These are phyloP conservation scores for Carex parvula DNA, from an alignment of 176 grass and related monocot genomes.

Conservation along the genomic window DNA sequence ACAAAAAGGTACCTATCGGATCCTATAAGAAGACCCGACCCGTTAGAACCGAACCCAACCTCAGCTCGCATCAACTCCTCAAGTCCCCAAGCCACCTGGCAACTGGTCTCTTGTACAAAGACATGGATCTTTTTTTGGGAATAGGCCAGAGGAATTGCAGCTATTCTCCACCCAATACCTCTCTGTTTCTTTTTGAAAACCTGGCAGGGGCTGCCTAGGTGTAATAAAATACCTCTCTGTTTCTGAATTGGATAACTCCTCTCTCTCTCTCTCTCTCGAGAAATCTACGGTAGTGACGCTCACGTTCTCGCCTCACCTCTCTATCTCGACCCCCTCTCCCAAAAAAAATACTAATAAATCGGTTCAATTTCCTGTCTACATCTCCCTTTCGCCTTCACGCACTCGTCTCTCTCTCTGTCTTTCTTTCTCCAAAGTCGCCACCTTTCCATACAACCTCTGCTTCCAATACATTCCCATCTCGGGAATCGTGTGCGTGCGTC, in stretches of 20 bases:
- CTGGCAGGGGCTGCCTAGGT: no score
- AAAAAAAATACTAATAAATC: constrained; percentile 33
- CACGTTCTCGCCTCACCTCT: constrained; percentile 60
- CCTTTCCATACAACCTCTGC: not conserved
- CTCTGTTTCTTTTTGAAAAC: not conserved
- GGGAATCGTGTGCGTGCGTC: constrained; percentile 31
- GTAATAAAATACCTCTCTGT: not conserved
- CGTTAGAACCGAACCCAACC: not conserved
- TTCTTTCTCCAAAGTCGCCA: constrained; percentile 28
- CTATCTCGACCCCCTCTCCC: constrained; percentile 42
- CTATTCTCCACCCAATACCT: constrained; percentile 18
- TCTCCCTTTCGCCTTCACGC: not conserved
- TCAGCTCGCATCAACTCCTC: no score
- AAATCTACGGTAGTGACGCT: constrained; percentile 35
- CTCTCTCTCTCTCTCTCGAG: constrained; percentile 5
- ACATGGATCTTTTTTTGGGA: not conserved
- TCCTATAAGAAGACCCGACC: not conserved
- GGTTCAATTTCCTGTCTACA: constrained; percentile 42
- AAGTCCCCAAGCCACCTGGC: not conserved
- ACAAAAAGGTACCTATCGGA: not conserved
- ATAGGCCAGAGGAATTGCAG: not conserved
- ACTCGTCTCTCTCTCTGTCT: not conserved
- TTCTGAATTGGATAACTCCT: not conserved
- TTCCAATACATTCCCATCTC: constrained; percentile 37
- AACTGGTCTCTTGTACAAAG: not conserved